phyloP scores from a whole-genome alignment of 257 asterid genomes.

The Nicotiana benthamiana region DNA sequence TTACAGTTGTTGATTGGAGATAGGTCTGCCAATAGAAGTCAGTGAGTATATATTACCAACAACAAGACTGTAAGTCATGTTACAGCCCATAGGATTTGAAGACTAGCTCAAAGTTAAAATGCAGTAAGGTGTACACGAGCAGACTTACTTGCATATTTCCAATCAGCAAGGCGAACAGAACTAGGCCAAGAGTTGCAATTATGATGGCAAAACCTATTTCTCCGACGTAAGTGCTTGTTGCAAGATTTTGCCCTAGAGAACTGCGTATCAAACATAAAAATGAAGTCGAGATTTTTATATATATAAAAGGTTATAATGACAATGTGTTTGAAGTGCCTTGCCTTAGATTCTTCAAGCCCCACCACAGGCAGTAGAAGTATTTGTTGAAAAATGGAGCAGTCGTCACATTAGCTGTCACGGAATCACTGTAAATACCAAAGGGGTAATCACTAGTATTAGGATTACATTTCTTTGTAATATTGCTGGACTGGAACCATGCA shows the following conservation, averaged over 20 bases:
- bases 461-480: conserved; percentile 48
- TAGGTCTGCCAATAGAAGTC: conserved; percentile 52
- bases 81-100: background rate
- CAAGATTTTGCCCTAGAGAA: conserved; percentile 82
- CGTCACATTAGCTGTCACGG: conserved; percentile 56
- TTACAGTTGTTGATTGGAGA: conserved; percentile 84
- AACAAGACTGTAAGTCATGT: background rate
- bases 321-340: conserved; percentile 6
- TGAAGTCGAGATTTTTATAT: background rate
- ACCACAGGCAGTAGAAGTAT: conserved; percentile 93
- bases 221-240: conserved; percentile 69
- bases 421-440: conserved; percentile 82
- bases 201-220: conserved; percentile 74
- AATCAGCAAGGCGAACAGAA: conserved; percentile 85
- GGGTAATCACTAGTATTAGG: conserved; percentile 45
- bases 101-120: background rate
- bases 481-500: conserved; percentile 66
- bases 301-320: background rate
- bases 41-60: background rate
- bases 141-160: conserved; percentile 88
- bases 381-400: conserved; percentile 64
- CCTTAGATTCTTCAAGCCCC: conserved; percentile 96
- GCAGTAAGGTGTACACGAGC: background rate
- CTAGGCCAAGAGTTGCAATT: conserved; percentile 71
- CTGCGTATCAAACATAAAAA: conserved; percentile 29